Base-by-base conservation (phyloP, 2,329 filamentous ascomycete species). In the Tolypocladium guangdongense region DNA sequence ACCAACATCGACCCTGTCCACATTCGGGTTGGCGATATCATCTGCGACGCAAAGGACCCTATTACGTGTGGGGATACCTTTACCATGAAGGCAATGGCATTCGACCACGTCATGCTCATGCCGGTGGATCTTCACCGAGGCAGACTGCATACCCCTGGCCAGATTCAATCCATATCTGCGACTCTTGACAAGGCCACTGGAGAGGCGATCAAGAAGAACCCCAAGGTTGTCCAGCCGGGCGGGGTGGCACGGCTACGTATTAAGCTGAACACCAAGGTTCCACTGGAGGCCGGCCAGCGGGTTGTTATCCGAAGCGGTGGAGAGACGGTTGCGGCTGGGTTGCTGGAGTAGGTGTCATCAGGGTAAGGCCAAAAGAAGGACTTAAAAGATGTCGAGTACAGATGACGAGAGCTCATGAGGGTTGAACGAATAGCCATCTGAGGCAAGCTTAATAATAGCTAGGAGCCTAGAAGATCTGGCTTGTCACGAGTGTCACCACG, bases 101-200 rank as follows among this genome's bases (percentile, higher is more conserved):
- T 97, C 63, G 90, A 96, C 56, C 86, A 92, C 57, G 71, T 99
- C 18, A 86, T 91, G 70, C 92, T 92, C 0, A 93, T 92, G 82
- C 82, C 83, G 27, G 82, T 97, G 11, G 92, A 97, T 63, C 83
- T 99, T 10, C 91, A 96, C 67, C 78, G 90, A 22, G 93, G 93
- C 0, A 79, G 90, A 10, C 71, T 97, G 50, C 88, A 96, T 66
- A 83, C 84, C 0, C 78, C 88, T 0, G 93, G 88, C 0, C 80
- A 81, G 49, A 87, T 99, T 41, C 77, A 78, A 51, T 80, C 82
- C 57, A 77, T 97, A 58, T 71, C 86, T 10, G 88, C 87, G 0
- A 77, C 84, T 2, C 69, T 97, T 45, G 88, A 96, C 68, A 95
- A 95, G 70, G 76, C 78, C 10, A 88, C 81, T 1, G 92, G 90